Percentiles rank a stretch among this genome's conserved stretches.
phyloP scores from a whole-genome alignment of 2,329 filamentous ascomycete species.

The Didymella sp. region DNA sequence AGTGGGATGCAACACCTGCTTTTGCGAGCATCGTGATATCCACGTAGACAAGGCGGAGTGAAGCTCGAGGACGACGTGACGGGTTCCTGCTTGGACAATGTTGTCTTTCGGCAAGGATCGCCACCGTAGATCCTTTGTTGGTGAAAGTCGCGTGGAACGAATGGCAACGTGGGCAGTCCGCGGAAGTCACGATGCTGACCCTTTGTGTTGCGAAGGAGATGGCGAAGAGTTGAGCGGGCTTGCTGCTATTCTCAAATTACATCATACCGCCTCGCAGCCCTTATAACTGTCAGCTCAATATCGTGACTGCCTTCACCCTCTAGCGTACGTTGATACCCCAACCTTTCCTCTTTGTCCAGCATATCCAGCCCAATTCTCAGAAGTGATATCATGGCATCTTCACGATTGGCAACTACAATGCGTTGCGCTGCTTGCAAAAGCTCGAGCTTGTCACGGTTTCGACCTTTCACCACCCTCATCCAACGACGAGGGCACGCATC shows the following conservation, averaged over 20 bases:
- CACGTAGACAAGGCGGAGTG: background rate
- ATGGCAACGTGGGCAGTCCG: background rate
- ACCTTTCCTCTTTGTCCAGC: background rate
- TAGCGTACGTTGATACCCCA: background rate
- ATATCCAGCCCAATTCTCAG: no score
- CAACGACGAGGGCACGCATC: slow-evolving; percentile 21
- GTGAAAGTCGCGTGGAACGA: slow-evolving; percentile 1
- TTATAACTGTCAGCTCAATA: background rate
- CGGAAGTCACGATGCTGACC: slow-evolving; percentile 10
- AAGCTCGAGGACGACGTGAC: background rate
- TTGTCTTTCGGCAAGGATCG: background rate
- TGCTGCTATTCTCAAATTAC: background rate
- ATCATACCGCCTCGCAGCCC: background rate
- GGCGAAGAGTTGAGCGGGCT: background rate
- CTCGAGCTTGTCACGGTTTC: slow-evolving; percentile 7
- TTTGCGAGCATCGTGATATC: background rate
- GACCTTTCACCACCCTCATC: slow-evolving; percentile 3
- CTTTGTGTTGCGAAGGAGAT: slow-evolving; percentile 1
- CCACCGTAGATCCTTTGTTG: background rate
- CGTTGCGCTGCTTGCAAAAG: background rate
- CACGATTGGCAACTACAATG: background rate
- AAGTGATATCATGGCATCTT: background rate
- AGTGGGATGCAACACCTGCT: slow-evolving; percentile 3
- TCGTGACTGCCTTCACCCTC: background rate
- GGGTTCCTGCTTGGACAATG: background rate